Conservation (phyloP, 2,329 filamentous ascomycete genomes). For the Bipolaris victoriae region DNA sequence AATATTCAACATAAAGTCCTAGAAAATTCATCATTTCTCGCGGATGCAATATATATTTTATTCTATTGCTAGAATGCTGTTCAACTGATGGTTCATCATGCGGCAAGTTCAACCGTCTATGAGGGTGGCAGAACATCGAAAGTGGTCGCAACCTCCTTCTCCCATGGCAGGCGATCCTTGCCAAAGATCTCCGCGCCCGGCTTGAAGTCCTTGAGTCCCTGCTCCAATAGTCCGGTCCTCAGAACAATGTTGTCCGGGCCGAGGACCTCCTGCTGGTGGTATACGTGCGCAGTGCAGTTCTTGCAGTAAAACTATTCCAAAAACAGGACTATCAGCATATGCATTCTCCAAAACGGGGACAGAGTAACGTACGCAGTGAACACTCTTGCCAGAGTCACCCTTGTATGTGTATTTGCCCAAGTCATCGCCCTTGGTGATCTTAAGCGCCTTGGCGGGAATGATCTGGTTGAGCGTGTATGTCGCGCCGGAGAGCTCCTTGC, state of each 20-base stretch:
- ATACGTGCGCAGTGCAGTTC: constrained; percentile 62
- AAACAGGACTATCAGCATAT: not conserved
- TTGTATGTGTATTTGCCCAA: constrained; percentile 62
- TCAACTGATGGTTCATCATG: too few relatives aligned
- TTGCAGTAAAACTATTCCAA: constrained; percentile 58
- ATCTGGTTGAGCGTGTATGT: constrained; percentile 63
- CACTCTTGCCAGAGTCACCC: constrained; percentile 61
- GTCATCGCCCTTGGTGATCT: constrained; percentile 58
- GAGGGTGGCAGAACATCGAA: too few relatives aligned
- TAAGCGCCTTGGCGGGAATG: constrained; percentile 57
- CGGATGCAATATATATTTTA: too few relatives aligned
- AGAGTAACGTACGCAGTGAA: constrained; percentile 53
- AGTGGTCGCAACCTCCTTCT: constrained; percentile 55
- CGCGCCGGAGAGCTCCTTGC: constrained; percentile 60
- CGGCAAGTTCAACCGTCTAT: too few relatives aligned
- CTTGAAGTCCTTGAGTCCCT: constrained; percentile 56
- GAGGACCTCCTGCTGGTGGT: constrained; percentile 62
- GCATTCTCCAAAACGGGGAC: too few relatives aligned
- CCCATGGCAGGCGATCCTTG: constrained; percentile 59
- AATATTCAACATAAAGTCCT: constrained; percentile 16
- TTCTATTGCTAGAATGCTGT: too few relatives aligned
- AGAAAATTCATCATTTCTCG: too few relatives aligned
- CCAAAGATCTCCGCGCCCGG: constrained; percentile 62
- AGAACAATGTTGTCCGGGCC: constrained; percentile 60
- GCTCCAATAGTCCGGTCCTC: constrained; percentile 57